phyloP scores from a whole-genome alignment of 2,329 filamentous ascomycete species.

The Botrytis hyacinthi region DNA sequence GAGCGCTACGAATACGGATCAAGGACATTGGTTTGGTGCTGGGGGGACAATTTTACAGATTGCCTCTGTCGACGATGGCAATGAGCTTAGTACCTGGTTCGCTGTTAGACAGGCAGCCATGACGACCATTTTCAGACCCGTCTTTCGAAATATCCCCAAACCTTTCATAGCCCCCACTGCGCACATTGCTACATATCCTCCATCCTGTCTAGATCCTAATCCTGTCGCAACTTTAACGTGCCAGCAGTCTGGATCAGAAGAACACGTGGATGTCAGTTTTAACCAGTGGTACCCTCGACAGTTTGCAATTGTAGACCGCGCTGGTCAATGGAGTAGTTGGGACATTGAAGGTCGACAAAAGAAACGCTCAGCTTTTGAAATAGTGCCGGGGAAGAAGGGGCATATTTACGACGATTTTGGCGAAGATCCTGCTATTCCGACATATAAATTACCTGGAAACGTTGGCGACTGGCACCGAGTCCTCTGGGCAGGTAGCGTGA shows the following conservation, averaged over 20 bases:
- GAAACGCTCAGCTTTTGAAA: constrained; percentile 21
- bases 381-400: constrained; percentile 30
- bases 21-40: constrained; percentile 36
- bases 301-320: constrained; percentile 63
- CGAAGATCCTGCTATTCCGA: constrained; percentile 10
- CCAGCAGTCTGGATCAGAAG: constrained; percentile 51
- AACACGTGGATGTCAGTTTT: constrained; percentile 64
- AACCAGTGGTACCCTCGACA: constrained; percentile 60
- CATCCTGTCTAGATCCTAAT: constrained; percentile 56
- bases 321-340: constrained; percentile 68
- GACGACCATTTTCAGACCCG: constrained; percentile 45
- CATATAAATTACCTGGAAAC: constrained; percentile 17
- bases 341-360: constrained; percentile 41
- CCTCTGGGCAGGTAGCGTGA: constrained; percentile 47
- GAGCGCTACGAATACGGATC: constrained; percentile 27
- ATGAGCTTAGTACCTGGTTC: constrained; percentile 43
- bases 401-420: constrained; percentile 31
- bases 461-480: constrained; percentile 49
- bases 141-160: constrained; percentile 27
- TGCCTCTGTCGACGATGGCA: constrained; percentile 42
- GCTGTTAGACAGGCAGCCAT: constrained; percentile 46
- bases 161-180: constrained; percentile 17
- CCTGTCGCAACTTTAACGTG: constrained; percentile 53
- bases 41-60: constrained; percentile 50
- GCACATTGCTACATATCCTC: constrained; percentile 27